A percentile compares a stretch with the other conserved stretches of the same genome.
These are phyloP conservation scores for Pseudogymnoascus sp. DNA, from an alignment of 2,329 filamentous ascomycete genomes.

Conservation along the genomic window DNA sequence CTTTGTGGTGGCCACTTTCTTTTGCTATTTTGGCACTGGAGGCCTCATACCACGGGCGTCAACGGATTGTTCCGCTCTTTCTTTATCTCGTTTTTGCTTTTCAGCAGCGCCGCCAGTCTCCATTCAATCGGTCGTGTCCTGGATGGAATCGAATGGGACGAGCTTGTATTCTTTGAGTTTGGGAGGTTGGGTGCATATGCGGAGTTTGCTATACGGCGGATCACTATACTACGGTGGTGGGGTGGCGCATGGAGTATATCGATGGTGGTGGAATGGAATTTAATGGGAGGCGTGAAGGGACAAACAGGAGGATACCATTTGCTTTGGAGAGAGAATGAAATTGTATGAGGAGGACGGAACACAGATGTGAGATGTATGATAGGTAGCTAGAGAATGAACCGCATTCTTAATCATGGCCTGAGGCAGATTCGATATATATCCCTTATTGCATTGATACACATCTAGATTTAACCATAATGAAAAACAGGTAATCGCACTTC, in stretches of 20 bases:
- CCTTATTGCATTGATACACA: conserved; percentile 1
- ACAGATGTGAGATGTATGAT: neutral
- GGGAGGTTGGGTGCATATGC: conserved; percentile 1
- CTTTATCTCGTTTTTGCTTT: neutral
- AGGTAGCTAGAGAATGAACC: neutral
- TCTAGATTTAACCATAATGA: neutral
- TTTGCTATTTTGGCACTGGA: neutral
- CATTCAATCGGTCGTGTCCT: neutral
- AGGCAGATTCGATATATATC: neutral
- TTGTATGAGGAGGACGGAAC: neutral
- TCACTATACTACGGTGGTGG: neutral
- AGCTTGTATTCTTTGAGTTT: conserved; percentile 2
- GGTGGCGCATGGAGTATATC: neutral
- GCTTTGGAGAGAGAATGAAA: neutral
- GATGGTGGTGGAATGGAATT: neutral
- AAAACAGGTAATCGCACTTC: conserved; percentile 1
- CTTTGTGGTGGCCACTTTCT: neutral
- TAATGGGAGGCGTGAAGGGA: neutral
- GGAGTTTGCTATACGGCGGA: neutral
- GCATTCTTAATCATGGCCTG: neutral
- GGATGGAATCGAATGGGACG: neutral
- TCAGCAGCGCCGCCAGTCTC: neutral
- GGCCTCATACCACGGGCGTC: neutral
- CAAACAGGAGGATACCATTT: neutral
- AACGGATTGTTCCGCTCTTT: neutral